Percentiles rank a stretch among this genome's conserved stretches.
These are phyloP conservation scores for Pichia paraexigua DNA, from an alignment of 805 yeast species.

Conservation along the genomic window DNA sequence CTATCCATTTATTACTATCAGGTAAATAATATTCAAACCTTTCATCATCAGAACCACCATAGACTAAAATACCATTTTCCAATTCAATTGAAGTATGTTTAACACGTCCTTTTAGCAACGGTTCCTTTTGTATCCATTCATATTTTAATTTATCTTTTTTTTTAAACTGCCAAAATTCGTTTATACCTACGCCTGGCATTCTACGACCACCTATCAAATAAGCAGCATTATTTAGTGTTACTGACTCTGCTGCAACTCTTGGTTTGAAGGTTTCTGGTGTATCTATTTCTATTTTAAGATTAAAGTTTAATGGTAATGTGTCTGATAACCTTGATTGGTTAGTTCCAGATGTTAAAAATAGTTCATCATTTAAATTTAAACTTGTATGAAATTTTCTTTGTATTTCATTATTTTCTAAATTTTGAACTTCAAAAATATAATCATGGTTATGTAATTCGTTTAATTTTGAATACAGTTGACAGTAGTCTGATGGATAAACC, in stretches of 20 bases:
- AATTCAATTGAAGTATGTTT: conserved; percentile 40
- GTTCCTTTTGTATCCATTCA: conserved; percentile 34
- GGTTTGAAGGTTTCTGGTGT: conserved; percentile 5
- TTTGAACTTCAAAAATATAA: not conserved
- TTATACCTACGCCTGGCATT: conserved; percentile 42
- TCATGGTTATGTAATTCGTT: not conserved
- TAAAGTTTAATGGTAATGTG: conserved; percentile 9
- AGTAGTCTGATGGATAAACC: conserved; percentile 9
- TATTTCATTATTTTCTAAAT: not conserved
- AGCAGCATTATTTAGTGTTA: not conserved
- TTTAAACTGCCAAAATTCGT: conserved; percentile 37
- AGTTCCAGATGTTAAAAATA: conserved; percentile 35
- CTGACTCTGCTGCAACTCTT: conserved; percentile 5
- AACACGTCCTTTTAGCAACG: conserved; percentile 39
- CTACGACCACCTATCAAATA: conserved; percentile 61
- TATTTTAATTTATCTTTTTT: conserved; percentile 7
- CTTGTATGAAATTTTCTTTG: conserved; percentile 36
- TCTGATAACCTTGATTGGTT: conserved; percentile 25
- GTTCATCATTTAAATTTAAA: conserved; percentile 8
- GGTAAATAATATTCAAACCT: conserved; percentile 20
- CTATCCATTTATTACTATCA: conserved; percentile 4
- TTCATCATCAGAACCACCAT: conserved; percentile 37
- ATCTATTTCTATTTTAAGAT: not conserved
- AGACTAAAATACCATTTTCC: conserved; percentile 32
- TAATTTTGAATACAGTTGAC: conserved; percentile 1